These are phyloP conservation scores for Cordyceps fumosorosea DNA, from an alignment of 2,329 filamentous ascomycete genomes.

Conservation along the genomic window DNA sequence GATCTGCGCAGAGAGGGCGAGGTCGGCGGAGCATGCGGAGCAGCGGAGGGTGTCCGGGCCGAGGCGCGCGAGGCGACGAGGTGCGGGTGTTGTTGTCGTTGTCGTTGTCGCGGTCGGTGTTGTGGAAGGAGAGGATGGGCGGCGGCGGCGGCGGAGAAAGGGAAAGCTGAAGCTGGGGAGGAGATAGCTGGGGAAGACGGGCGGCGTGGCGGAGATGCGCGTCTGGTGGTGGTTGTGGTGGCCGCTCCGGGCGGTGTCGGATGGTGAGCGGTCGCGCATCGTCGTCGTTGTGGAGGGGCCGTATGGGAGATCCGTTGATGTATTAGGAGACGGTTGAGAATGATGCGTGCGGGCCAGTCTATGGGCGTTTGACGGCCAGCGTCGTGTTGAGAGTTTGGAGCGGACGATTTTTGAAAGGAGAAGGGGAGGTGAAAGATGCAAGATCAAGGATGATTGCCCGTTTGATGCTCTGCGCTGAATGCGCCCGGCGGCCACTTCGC, in stretches of 20 bases:
- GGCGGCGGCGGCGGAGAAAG: conserved; percentile 36
- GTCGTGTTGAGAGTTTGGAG: neutral
- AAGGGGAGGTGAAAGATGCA: neutral
- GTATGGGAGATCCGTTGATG: too few species aligned
- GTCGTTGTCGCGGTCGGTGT: conserved; percentile 21
- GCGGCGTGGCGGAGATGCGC: conserved; percentile 34
- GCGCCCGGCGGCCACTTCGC: neutral
- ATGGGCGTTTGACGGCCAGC: neutral
- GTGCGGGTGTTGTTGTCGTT: neutral
- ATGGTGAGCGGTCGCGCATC: conserved; percentile 1
- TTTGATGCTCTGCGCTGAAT: too few species aligned
- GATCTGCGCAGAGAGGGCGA: conserved; percentile 56
- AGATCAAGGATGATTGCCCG: neutral
- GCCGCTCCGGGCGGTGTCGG: conserved; percentile 28
- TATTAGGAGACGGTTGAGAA: too few species aligned
- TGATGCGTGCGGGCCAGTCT: too few species aligned
- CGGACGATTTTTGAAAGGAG: neutral
- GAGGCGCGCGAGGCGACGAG: conserved; percentile 30
- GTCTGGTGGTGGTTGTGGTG: conserved; percentile 9
- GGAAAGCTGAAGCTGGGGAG: conserved; percentile 44
- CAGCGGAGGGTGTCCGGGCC: conserved; percentile 54
- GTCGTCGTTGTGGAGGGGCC: neutral
- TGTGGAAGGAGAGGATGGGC: conserved; percentile 29
- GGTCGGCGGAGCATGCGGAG: conserved; percentile 49
- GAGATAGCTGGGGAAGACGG: conserved; percentile 45